Base-by-base conservation (phyloP, 345 rosid genomes). In the Populus tremula region DNA sequence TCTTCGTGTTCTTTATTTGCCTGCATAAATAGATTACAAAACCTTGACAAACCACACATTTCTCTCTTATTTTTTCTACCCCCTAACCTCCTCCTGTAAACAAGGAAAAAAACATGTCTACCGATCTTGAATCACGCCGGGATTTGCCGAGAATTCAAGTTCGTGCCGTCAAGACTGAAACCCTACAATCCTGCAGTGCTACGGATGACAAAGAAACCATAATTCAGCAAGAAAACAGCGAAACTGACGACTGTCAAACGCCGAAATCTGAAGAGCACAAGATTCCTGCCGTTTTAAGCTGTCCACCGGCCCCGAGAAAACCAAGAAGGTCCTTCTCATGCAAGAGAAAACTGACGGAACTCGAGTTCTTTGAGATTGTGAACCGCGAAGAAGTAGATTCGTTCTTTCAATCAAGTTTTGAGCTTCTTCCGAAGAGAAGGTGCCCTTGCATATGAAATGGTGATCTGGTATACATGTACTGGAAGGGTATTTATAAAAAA, bases 291-390 rank as follows among this genome's bases (percentile, higher is more conserved):
- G 50, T 78, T 62, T 33, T 75, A 6, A 21, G 33, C 20, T 84
- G 87, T 33, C 89, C 89, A 29, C 86, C 86, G 49, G 86, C 88
- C 13, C 89, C 89, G 1, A 54, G 82, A 69, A 87, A 84, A 77
- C 78, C 85, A 13, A 71, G 69, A 68, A 35, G 27, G 36, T 29
- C 43, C 6, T 39, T 18, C 14, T 77, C 78, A 5, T 82, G 88
- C 78, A 85, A 82, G 79, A 76, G 90, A 77, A 87, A 82, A 83
- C 72, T 82, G 70, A 70, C 84, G 62, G 83, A 85, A 47, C 56
- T 86, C 27, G 87, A 86, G 0, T 84, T 84, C 82, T 80, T 84
- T n/a, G 86, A 87, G 78, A 71, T 75, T 70, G 84, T 71, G 53
- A 82, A 76, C 18, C 64, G 76, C 5, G 77, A 71, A 7, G 85